These are phyloP conservation scores for Aspergillus ibericus DNA, from an alignment of 2,329 filamentous ascomycete genomes.

Conservation along the genomic window DNA sequence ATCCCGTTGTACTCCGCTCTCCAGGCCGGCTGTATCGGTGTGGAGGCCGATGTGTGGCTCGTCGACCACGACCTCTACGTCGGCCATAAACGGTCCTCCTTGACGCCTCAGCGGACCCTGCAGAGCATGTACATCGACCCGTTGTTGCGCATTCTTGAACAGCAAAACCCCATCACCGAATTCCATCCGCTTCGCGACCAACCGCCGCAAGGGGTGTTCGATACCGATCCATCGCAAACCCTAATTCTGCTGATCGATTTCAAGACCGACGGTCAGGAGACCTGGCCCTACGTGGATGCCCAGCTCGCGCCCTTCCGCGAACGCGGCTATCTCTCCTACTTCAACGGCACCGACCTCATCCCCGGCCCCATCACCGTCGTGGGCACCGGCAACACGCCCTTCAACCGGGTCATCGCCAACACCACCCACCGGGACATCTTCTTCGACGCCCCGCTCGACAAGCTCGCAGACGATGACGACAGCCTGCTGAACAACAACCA, in stretches of 20 bases:
- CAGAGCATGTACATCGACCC: slow-evolving; percentile 55
- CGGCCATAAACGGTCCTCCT: slow-evolving; percentile 51
- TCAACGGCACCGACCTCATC: slow-evolving; percentile 45
- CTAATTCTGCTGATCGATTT: slow-evolving; percentile 57
- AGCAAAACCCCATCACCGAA: slow-evolving; percentile 47
- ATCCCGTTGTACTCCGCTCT: slow-evolving; percentile 58
- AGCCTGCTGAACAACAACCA: neutral
- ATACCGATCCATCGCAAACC: slow-evolving; percentile 49
- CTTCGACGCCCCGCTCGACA: slow-evolving; percentile 55
- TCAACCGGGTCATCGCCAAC: slow-evolving; percentile 48
- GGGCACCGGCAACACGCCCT: slow-evolving; percentile 55
- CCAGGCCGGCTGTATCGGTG: slow-evolving; percentile 54
- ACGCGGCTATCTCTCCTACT: slow-evolving; percentile 53
- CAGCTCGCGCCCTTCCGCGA: slow-evolving; percentile 52
- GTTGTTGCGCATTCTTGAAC: slow-evolving; percentile 50
- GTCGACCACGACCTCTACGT: slow-evolving; percentile 56
- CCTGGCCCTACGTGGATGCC: slow-evolving; percentile 39
- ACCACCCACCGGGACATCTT: slow-evolving; percentile 55
- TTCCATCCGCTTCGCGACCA: slow-evolving; percentile 33
- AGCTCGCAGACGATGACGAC: slow-evolving; percentile 29
- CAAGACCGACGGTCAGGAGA: slow-evolving; percentile 41
- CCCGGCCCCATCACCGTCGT: slow-evolving; percentile 54
- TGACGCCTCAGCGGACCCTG: slow-evolving; percentile 51
- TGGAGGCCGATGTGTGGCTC: slow-evolving; percentile 61
- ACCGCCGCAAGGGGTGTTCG: slow-evolving; percentile 51